phyloP scores from a whole-genome alignment of 108 stramenopile species.

The Cyclotella kingstonii region DNA sequence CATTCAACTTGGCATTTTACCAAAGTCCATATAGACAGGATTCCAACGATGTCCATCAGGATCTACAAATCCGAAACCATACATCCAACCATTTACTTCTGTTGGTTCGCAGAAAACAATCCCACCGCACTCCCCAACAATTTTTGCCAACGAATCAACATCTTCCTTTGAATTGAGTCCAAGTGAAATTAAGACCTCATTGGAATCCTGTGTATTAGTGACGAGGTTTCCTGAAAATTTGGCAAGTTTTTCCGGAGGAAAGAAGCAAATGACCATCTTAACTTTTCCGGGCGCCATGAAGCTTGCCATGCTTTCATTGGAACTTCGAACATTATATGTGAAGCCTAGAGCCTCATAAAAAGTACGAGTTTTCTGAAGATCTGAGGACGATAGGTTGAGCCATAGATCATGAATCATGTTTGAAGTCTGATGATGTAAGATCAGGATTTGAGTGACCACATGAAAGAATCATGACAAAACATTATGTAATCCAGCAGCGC shows the following conservation, averaged over 20 bases:
- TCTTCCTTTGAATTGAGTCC: constrained; percentile 2
- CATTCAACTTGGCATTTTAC: constrained; percentile 1
- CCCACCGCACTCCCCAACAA: constrained; percentile 1
- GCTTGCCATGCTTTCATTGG: background rate
- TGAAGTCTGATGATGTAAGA: background rate
- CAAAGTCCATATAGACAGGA: constrained; percentile 5
- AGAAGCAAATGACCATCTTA: background rate
- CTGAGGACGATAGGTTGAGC: background rate
- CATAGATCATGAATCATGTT: background rate
- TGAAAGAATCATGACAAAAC: too few species aligned
- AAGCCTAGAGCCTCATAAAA: constrained; percentile 2
- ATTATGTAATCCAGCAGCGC: too few species aligned
- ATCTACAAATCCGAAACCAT: constrained; percentile 4
- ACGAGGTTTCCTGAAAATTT: background rate
- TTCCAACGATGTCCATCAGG: constrained; percentile 5
- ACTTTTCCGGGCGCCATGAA: constrained; percentile 3
- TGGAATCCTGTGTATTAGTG: background rate
- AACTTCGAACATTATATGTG: background rate
- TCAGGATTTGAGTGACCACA: too few species aligned
- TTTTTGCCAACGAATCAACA: background rate
- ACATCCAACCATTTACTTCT: background rate
- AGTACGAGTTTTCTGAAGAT: background rate
- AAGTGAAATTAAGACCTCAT: background rate
- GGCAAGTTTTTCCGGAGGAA: background rate
- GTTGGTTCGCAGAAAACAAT: background rate